Percentiles rank a stretch among this genome's conserved stretches.
These are phyloP conservation scores for Groenewaldozyma sp. DNA, from an alignment of 1,139 yeast genomes.

Conservation along the genomic window DNA sequence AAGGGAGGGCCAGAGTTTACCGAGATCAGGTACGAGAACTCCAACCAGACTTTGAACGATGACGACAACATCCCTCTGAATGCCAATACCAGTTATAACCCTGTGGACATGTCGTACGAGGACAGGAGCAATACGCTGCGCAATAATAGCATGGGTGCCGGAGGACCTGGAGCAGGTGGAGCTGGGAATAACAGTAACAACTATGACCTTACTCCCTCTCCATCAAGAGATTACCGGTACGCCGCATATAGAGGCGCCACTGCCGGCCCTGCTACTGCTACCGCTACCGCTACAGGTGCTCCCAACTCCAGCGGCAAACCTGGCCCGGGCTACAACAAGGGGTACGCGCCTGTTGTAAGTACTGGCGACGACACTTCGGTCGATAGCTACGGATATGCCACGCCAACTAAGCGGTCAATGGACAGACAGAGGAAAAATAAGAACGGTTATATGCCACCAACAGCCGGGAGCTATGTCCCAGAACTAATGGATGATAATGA, in stretches of 20 bases:
- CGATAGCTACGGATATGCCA: background rate
- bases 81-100: background rate
- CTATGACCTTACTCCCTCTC: slow-evolving; percentile 13
- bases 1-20: slow-evolving; percentile 14
- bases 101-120: slow-evolving; percentile 5
- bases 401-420: background rate
- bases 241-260: slow-evolving; percentile 6
- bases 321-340: background rate
- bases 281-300: background rate
- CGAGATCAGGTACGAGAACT: slow-evolving; percentile 17
- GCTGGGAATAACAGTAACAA: slow-evolving; percentile 4
- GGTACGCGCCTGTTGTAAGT: background rate
- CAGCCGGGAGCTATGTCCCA: slow-evolving; percentile 3
- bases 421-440: background rate
- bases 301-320: background rate
- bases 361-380: background rate
- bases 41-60: slow-evolving; percentile 7
- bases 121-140: no score
- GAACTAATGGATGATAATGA: background rate
- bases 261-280: slow-evolving; percentile 1
- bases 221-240: slow-evolving; percentile 14
- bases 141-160: no score
- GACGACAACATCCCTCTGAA: slow-evolving; percentile 15
- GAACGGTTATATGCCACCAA: slow-evolving; percentile 2
- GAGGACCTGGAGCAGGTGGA: no score